phyloP scores from a whole-genome alignment of 2,329 filamentous ascomycete species.

The Exutisphaerella laricina region DNA sequence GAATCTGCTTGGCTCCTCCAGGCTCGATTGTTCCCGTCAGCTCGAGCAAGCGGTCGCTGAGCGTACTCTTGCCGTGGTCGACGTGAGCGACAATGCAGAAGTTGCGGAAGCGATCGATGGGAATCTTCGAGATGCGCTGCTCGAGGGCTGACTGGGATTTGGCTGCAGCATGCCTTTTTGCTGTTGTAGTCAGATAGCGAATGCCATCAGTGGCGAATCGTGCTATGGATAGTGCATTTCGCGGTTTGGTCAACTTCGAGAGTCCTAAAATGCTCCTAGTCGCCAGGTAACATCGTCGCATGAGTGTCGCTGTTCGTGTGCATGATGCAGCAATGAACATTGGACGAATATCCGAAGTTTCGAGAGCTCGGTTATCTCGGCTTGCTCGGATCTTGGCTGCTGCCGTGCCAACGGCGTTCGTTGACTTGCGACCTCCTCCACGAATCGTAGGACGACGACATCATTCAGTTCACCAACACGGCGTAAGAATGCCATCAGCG shows the following conservation, averaged over 20 bases:
- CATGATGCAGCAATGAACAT: too few species aligned
- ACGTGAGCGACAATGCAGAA: slow-evolving; percentile 99
- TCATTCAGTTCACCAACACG: background rate
- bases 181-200: slow-evolving; percentile 11
- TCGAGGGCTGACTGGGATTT: slow-evolving; percentile 51
- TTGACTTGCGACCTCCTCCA: background rate
- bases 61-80: slow-evolving; percentile 96
- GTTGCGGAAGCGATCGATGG: slow-evolving; percentile 77
- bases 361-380: too few species aligned
- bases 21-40: slow-evolving; percentile 86
- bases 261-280: slow-evolving; percentile 20
- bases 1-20: slow-evolving; percentile 85
- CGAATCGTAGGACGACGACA: slow-evolving; percentile 2
- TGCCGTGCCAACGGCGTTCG: too few species aligned
- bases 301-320: slow-evolving; percentile 29
- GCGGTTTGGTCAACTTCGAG: slow-evolving; percentile 13
- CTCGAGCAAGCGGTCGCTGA: slow-evolving; percentile 88
- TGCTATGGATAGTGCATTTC: slow-evolving; percentile 4
- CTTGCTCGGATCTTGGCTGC: too few species aligned
- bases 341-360: too few species aligned
- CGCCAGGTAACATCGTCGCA: slow-evolving; percentile 45
- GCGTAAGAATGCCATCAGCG: slow-evolving; percentile 14
- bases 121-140: slow-evolving; percentile 64
- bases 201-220: slow-evolving; percentile 8
- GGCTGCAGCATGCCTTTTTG: slow-evolving; percentile 25